Conservation (phyloP, 2,329 filamentous ascomycete genomes). For the Pseudogymnoascus sp. region DNA sequence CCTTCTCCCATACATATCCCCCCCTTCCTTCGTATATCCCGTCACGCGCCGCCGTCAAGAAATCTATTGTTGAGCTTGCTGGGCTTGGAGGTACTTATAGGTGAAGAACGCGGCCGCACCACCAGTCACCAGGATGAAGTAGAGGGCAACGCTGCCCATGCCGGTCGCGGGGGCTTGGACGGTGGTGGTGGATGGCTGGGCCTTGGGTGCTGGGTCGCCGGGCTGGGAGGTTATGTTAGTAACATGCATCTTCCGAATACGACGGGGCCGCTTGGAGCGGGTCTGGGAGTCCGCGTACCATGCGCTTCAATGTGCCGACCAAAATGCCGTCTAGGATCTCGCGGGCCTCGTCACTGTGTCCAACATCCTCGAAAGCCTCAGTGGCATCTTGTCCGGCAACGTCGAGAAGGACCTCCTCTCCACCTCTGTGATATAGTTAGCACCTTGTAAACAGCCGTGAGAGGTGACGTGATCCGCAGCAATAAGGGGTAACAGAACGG, state of each 20-base stretch:
- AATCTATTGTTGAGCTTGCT: neutral
- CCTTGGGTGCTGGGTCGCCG: conserved; percentile 69
- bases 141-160: conserved; percentile 64
- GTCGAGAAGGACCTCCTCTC: conserved; percentile 95
- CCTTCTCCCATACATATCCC: neutral
- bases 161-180: conserved; percentile 38
- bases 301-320: conserved; percentile 70
- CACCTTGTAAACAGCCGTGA: neutral
- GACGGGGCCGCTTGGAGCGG: conserved; percentile 11
- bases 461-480: neutral
- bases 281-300: conserved; percentile 45
- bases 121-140: conserved; percentile 71
- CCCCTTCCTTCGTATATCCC: neutral
- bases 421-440: conserved; percentile 55
- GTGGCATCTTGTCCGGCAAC: conserved; percentile 93
- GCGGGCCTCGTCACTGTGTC: conserved; percentile 95
- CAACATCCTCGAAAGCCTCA: conserved; percentile 98
- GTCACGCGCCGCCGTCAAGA: neutral
- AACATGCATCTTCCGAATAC: conserved; percentile 2
- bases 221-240: conserved; percentile 40
- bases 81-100: conserved; percentile 70
- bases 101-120: conserved; percentile 68
- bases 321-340: conserved; percentile 77
- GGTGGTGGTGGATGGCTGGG: conserved; percentile 41
- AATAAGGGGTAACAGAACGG: neutral